phyloP scores from a whole-genome alignment of 129 eudicot genomes.

The Tagetes erecta region DNA sequence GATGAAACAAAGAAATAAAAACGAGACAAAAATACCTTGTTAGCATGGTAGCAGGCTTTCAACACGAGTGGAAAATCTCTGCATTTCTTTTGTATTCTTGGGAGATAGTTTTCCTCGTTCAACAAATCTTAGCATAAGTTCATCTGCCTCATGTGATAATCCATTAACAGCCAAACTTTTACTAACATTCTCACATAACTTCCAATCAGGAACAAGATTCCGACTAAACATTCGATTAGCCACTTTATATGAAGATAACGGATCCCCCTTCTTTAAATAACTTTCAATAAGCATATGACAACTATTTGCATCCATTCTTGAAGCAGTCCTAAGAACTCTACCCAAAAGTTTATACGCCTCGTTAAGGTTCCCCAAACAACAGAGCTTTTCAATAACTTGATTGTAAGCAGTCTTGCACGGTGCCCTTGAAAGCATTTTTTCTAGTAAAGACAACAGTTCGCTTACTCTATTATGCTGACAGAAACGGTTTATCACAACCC shows the following conservation, averaged over 20 bases:
- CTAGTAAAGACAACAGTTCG: conserved; percentile 54
- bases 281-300: conserved; percentile 71
- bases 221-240: conserved; percentile 81
- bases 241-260: conserved; percentile 62
- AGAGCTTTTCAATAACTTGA: conserved; percentile 77
- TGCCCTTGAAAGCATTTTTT: conserved; percentile 58
- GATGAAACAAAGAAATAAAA: neutral
- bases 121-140: conserved; percentile 73
- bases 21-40: conserved; percentile 7
- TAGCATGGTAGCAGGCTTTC: conserved; percentile 4
- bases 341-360: conserved; percentile 73
- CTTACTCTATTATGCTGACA: conserved; percentile 62
- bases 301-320: conserved; percentile 58
- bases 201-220: conserved; percentile 73
- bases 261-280: conserved; percentile 55
- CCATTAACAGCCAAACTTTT: conserved; percentile 50
- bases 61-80: conserved; percentile 5
- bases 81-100: conserved; percentile 15
- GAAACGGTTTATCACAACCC: conserved; percentile 66
- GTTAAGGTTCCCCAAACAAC: conserved; percentile 60
- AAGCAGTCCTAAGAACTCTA: conserved; percentile 66
- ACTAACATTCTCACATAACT: conserved; percentile 68
- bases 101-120: conserved; percentile 59
- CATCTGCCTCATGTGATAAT: conserved; percentile 59
- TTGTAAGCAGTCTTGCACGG: conserved; percentile 56